Base-by-base conservation (phyloP, 1,139 yeast species). In the Yamadazyma triangularis region DNA sequence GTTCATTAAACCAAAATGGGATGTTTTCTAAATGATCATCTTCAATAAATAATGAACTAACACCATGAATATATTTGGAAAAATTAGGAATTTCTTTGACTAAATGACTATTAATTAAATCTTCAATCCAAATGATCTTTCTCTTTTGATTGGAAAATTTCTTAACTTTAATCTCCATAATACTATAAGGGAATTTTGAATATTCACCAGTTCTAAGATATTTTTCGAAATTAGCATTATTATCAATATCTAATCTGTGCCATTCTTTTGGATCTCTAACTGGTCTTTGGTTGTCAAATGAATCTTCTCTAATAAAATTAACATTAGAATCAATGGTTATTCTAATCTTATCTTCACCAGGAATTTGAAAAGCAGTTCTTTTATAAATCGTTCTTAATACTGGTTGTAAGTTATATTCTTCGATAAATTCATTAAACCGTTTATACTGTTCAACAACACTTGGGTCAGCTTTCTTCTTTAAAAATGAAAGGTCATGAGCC, bases 281-380 rank as follows among this genome's bases (percentile, higher is more conserved):
- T 15, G 97, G 97, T 45, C 89, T 73, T 42, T 78, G 80, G 31
- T 70, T 62, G 56, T 88, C 96, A 53, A 89, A 82, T 0, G 91
- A 61, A 56, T 91, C 97, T 57, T 91, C 98, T 50, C 97, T 77
- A 38, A 91, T 81, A 51, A 86, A 88, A 31, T 81, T 57, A 38
- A 91, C 77, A 53, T 91, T 91, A 9, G 94, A 83, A 59, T 91
- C 98, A 42, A 91, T 83, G 24, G 87, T 80, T 38, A 89, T 79
- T 54, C 96, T 78, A 28, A 89, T 81, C 48, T 88, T 76, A 53
- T 88, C 94, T 54, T 91, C 97, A 38, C 97, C 97, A 2, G 98
- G 98, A 45, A 91, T 89, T 64, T 91, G 96, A 68, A 91, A 91
- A 2, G 97, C 97, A 11, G 96, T 86, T 58, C 98, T 76, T 27